These are phyloP conservation scores for Citrus unshiu DNA, from an alignment of 345 rosid genomes.

Conservation along the genomic window DNA sequence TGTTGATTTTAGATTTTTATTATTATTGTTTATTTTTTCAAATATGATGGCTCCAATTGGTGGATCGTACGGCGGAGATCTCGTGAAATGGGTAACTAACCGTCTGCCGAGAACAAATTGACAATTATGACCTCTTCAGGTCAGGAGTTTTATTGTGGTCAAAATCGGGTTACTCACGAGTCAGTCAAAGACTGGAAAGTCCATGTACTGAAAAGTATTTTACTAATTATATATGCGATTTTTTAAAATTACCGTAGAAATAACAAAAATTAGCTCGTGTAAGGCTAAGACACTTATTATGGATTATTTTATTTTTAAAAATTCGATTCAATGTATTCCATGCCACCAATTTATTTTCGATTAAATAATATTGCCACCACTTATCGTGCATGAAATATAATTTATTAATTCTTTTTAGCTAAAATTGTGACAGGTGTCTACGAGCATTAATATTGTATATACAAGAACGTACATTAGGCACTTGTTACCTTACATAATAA, in stretches of 20 bases:
- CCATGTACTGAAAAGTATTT: background rate
- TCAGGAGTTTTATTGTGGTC: background rate
- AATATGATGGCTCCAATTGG: background rate
- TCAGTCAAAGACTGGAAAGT: background rate
- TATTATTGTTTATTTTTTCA: background rate
- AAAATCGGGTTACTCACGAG: background rate
- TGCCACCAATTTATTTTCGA: background rate
- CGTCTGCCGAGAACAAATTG: background rate
- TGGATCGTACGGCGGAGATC: conserved; percentile 6
- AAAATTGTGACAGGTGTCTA: background rate
- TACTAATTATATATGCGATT: background rate
- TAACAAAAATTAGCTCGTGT: background rate
- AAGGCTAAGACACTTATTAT: background rate
- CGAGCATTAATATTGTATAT: too few species aligned
- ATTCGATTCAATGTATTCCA: background rate
- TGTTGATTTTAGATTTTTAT: background rate
- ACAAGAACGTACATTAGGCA: too few species aligned
- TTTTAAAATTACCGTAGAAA: background rate
- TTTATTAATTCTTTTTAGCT: background rate
- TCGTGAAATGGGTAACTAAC: background rate
- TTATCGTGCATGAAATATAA: background rate
- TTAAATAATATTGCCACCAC: background rate
- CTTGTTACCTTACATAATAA: too few species aligned
- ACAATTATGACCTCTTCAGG: background rate
- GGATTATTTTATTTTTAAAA: background rate